These are phyloP conservation scores for Verticillium nonalfalfae DNA, from an alignment of 2,329 filamentous ascomycete species.

Conservation along the genomic window DNA sequence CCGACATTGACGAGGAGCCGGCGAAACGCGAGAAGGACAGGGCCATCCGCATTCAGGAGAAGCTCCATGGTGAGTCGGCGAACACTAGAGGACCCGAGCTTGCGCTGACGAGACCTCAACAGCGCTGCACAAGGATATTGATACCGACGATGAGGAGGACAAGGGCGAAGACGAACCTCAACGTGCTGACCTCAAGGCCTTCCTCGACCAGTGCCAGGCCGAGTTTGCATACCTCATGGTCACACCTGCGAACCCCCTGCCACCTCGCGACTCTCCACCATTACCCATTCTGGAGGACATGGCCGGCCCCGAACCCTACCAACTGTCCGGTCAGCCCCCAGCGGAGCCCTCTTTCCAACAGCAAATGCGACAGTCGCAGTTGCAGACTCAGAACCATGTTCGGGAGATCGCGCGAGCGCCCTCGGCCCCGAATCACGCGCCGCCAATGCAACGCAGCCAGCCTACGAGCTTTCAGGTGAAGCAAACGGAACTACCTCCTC, in stretches of 20 bases:
- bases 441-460: slow-evolving; percentile 37
- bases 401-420: slow-evolving; percentile 48
- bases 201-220: slow-evolving; percentile 58
- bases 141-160: slow-evolving; percentile 38
- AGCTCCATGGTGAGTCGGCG: slow-evolving; percentile 26
- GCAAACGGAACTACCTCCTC: slow-evolving; percentile 32
- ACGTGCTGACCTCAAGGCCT: slow-evolving; percentile 49
- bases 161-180: slow-evolving; percentile 42
- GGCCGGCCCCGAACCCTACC: slow-evolving; percentile 48
- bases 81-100: background rate
- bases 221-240: slow-evolving; percentile 65
- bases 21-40: slow-evolving; percentile 43
- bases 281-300: slow-evolving; percentile 53
- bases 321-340: slow-evolving; percentile 33
- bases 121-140: slow-evolving; percentile 10
- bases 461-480: slow-evolving; percentile 25
- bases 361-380: slow-evolving; percentile 23
- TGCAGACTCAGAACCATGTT: slow-evolving; percentile 51
- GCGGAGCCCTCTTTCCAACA: slow-evolving; percentile 32
- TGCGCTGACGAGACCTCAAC: background rate
- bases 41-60: slow-evolving; percentile 48
- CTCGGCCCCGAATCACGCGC: slow-evolving; percentile 48
- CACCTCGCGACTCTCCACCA: slow-evolving; percentile 56
- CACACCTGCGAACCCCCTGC: slow-evolving; percentile 58
- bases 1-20: slow-evolving; percentile 32